Evolutionary conservation across 768 basidiomycete species (phyloP).

Genomic region (Amanita thiersii): DNA sequence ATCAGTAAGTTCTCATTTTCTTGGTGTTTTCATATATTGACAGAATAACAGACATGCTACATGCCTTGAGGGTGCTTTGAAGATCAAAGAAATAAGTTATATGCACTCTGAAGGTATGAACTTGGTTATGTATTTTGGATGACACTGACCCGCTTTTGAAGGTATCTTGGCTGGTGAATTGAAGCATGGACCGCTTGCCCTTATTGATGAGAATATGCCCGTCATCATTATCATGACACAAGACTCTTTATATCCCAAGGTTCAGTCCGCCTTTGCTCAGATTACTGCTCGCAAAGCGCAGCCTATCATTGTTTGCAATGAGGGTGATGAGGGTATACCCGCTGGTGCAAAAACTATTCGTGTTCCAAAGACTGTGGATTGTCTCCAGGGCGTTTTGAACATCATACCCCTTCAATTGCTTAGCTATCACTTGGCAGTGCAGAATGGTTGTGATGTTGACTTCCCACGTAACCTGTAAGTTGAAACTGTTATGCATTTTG

Average conservation of each 20-base stretch:
- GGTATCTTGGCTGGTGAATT: slow-evolving; percentile 97
- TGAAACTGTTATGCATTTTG: slow-evolving; percentile 6
- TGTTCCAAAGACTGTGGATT: slow-evolving; percentile 91
- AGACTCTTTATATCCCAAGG: slow-evolving; percentile 97
- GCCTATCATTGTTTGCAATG: slow-evolving; percentile 92
- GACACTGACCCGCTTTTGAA: slow-evolving; percentile 15
- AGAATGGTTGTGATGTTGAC: slow-evolving; percentile 95
- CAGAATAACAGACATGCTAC: slow-evolving; percentile 65
- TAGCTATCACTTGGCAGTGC: slow-evolving; percentile 93
- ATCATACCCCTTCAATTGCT: slow-evolving; percentile 94
- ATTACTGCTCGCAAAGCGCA: slow-evolving; percentile 97
- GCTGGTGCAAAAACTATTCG: slow-evolving; percentile 80
- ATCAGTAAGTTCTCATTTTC: slow-evolving; percentile 56
- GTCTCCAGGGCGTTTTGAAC: slow-evolving; percentile 91
- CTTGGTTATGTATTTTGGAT: not conserved
- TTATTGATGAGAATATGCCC: slow-evolving; percentile 98
- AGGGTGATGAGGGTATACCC: slow-evolving; percentile 76
- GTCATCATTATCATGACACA: slow-evolving; percentile 99
- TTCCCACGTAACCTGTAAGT: slow-evolving; percentile 94
- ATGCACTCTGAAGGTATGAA: slow-evolving; percentile 68
- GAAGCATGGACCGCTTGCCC: slow-evolving; percentile 96
- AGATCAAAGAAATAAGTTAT: slow-evolving; percentile 99
- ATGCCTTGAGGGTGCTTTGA: slow-evolving; percentile 94
- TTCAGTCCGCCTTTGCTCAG: slow-evolving; percentile 92
- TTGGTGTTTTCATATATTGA: not conserved